Evolutionary conservation across 805 yeast species (phyloP).

Genomic region (Blastobotrys americana): DNA sequence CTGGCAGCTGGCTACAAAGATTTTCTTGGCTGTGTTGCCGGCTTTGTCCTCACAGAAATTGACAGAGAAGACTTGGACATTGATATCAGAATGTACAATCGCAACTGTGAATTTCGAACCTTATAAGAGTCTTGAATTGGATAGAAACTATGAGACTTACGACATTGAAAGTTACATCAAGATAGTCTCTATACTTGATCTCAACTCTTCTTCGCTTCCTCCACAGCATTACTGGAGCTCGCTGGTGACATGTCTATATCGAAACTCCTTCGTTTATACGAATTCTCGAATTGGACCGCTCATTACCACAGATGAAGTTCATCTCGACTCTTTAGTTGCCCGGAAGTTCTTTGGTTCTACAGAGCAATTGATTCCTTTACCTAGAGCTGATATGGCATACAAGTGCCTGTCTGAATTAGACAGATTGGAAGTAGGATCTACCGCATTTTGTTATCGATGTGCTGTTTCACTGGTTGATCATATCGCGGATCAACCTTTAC

Average conservation of each 20-base stretch:
- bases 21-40: slow-evolving; percentile 11
- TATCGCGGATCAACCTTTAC: slow-evolving; percentile 52
- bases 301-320: not conserved
- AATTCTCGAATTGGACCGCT: not conserved
- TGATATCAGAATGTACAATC: slow-evolving; percentile 28
- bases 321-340: slow-evolving; percentile 21
- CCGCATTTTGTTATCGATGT: slow-evolving; percentile 44
- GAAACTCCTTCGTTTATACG: slow-evolving; percentile 4
- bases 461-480: slow-evolving; percentile 57
- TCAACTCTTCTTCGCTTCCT: slow-evolving; percentile 29
- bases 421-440: slow-evolving; percentile 28
- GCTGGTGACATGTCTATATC: slow-evolving; percentile 42
- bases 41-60: slow-evolving; percentile 28
- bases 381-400: slow-evolving; percentile 45
- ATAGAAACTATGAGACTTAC: slow-evolving; percentile 36
- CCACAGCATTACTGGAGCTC: slow-evolving; percentile 32
- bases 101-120: slow-evolving; percentile 15
- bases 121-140: slow-evolving; percentile 33
- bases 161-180: slow-evolving; percentile 40
- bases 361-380: slow-evolving; percentile 37
- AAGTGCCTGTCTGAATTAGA: slow-evolving; percentile 51
- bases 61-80: slow-evolving; percentile 25
- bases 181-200: slow-evolving; percentile 39
- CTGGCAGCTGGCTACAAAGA: slow-evolving; percentile 20
- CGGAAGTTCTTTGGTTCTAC: slow-evolving; percentile 58